Percentiles rank a stretch among this genome's conserved stretches.
Conservation (phyloP, 768 basidiomycete species). For the Leccinum rimulosum region DNA sequence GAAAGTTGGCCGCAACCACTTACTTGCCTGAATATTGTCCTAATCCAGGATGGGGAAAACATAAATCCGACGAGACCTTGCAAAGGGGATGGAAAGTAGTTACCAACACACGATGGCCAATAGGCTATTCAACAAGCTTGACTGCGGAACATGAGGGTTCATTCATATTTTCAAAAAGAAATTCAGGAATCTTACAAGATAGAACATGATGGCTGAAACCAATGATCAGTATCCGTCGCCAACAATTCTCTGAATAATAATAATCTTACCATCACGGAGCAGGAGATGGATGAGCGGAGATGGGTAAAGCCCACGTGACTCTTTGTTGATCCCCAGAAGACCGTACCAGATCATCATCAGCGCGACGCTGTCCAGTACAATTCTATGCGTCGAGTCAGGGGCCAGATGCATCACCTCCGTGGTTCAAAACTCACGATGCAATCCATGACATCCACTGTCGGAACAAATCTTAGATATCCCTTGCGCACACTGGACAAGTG, state of each 20-base stretch:
- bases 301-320: background rate
- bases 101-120: background rate
- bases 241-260: background rate
- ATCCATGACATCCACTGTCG: slow-evolving; percentile 13
- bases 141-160: background rate
- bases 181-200: background rate
- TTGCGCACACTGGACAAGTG: background rate
- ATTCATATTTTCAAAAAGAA: background rate
- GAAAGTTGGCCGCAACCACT: background rate
- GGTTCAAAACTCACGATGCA: slow-evolving; percentile 2
- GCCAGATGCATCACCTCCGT: background rate
- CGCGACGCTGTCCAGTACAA: slow-evolving; percentile 8
- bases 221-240: background rate
- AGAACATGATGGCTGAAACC: slow-evolving; percentile 7
- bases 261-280: slow-evolving; percentile 10
- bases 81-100: background rate
- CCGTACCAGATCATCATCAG: slow-evolving; percentile 6
- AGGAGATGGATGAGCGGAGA: slow-evolving; percentile 4
- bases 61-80: background rate
- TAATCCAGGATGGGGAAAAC: background rate
- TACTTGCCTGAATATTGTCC: background rate
- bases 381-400: background rate
- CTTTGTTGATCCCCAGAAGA: slow-evolving; percentile 2
- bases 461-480: background rate
- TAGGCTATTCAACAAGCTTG: background rate